A percentile compares a stretch with the other conserved stretches of the same genome.
Conservation (phyloP, 352 stramenopile genomes). For the Phytopythium aichiense region DNA sequence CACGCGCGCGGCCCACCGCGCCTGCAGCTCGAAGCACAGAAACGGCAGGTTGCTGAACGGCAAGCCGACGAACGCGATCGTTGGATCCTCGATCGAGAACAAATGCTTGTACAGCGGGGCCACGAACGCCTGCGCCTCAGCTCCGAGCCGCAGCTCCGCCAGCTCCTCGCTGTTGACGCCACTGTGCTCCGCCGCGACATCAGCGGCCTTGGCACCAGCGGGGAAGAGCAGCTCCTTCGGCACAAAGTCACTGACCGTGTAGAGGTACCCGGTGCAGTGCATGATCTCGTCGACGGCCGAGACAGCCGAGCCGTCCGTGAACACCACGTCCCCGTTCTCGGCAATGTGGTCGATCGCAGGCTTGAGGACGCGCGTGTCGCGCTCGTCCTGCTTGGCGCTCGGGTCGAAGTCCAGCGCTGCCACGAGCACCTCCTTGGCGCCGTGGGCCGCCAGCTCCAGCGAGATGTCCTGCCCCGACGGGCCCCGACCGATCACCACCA, state of each 20-base stretch:
- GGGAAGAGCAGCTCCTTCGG: slow-evolving; percentile 49
- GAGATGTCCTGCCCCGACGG: slow-evolving; percentile 81
- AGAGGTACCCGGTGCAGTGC: slow-evolving; percentile 75
- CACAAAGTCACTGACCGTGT: slow-evolving; percentile 49
- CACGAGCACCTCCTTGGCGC: slow-evolving; percentile 53
- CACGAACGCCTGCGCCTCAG: slow-evolving; percentile 29
- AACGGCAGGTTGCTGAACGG: slow-evolving; percentile 81
- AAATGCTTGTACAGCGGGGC: slow-evolving; percentile 76
- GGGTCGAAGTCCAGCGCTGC: slow-evolving; percentile 39
- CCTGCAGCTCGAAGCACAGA: slow-evolving; percentile 74
- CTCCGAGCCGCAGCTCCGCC: slow-evolving; percentile 29
- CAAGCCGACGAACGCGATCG: slow-evolving; percentile 65
- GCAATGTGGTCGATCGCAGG: slow-evolving; percentile 47
- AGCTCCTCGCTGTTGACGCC: slow-evolving; percentile 18
- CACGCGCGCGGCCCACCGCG: slow-evolving; percentile 59
- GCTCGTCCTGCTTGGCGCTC: slow-evolving; percentile 11
- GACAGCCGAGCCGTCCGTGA: slow-evolving; percentile 50
- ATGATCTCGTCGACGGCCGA: slow-evolving; percentile 65
- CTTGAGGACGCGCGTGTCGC: slow-evolving; percentile 50
- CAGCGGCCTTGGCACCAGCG: neutral
- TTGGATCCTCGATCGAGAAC: slow-evolving; percentile 72
- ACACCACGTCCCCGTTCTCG: slow-evolving; percentile 45
- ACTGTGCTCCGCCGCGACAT: slow-evolving; percentile 16
- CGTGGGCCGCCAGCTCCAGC: slow-evolving; percentile 45
- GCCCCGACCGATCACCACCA: slow-evolving; percentile 62